These are phyloP conservation scores for Aureoboletus auriporus DNA, from an alignment of 768 basidiomycete species.

Conservation along the genomic window DNA sequence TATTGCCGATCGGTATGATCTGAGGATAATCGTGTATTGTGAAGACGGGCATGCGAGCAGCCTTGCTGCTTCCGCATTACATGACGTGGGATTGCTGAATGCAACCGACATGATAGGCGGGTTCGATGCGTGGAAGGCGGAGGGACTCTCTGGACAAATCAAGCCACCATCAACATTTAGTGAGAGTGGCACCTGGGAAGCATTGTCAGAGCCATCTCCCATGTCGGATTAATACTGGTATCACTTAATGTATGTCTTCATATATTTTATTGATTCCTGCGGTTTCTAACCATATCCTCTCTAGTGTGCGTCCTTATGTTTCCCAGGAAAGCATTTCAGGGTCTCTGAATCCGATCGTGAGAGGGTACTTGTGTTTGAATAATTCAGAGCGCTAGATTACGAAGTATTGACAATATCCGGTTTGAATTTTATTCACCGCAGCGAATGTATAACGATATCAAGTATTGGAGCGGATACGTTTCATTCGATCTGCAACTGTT, in stretches of 20 bases:
- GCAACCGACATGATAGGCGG: slow-evolving; percentile 79
- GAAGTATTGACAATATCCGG: neutral
- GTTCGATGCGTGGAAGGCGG: slow-evolving; percentile 66
- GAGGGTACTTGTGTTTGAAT: neutral
- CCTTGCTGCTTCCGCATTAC: slow-evolving; percentile 65
- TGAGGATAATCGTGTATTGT: slow-evolving; percentile 70
- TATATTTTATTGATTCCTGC: neutral
- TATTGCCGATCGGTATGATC: slow-evolving; percentile 72
- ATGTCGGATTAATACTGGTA: slow-evolving; percentile 16
- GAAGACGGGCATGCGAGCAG: slow-evolving; percentile 72
- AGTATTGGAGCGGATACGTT: too few relatives aligned
- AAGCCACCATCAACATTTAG: slow-evolving; percentile 27
- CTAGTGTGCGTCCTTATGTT: too few relatives aligned
- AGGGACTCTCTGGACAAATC: slow-evolving; percentile 55
- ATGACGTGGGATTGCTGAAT: slow-evolving; percentile 66
- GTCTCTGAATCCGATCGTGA: too few relatives aligned
- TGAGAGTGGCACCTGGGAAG: slow-evolving; percentile 30
- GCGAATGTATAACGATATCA: neutral
- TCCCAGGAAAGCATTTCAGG: too few relatives aligned
- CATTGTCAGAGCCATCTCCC: slow-evolving; percentile 26
- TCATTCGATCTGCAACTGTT: too few relatives aligned
- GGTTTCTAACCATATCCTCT: too few relatives aligned
- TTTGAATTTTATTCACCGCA: neutral
- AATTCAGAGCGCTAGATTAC: neutral
- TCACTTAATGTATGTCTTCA: slow-evolving; percentile 3